phyloP scores from a whole-genome alignment of 129 eudicot genomes.

The Gnaphalium uliginosum region DNA sequence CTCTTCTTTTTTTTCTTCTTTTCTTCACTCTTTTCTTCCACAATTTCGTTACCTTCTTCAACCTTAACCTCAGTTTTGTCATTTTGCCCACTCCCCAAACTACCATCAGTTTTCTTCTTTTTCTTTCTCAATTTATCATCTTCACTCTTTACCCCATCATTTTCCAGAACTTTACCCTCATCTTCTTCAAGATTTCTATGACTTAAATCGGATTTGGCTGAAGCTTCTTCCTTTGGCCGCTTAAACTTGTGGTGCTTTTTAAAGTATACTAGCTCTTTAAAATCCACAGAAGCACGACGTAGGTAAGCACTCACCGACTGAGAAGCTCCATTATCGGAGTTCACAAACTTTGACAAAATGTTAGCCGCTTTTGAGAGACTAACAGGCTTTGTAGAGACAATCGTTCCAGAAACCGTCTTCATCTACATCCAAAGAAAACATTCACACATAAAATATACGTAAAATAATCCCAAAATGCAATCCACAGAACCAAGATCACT shows the following conservation, averaged over 20 bases:
- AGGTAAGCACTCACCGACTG: conserved; percentile 50
- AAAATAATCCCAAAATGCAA: background rate
- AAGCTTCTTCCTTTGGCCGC: conserved; percentile 19
- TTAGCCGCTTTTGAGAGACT: conserved; percentile 53
- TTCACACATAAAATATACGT: background rate
- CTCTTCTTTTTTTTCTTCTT: conserved; percentile 35
- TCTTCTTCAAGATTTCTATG: conserved; percentile 21
- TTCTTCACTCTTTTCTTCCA: conserved; percentile 28
- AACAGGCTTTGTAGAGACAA: conserved; percentile 43
- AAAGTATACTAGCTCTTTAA: conserved; percentile 39
- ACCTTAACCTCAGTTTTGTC: background rate
- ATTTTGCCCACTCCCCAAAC: conserved; percentile 26
- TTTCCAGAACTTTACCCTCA: conserved; percentile 22
- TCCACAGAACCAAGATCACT: background rate
- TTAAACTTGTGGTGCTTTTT: conserved; percentile 29
- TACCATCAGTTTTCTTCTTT: conserved; percentile 25
- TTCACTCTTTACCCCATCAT: conserved; percentile 12
- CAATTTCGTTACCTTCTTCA: conserved; percentile 1
- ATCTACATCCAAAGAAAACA: conserved; percentile 29
- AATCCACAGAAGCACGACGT: conserved; percentile 42
- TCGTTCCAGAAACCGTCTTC: conserved; percentile 51
- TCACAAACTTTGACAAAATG: conserved; percentile 42
- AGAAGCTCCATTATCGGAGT: conserved; percentile 52
- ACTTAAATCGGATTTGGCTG: conserved; percentile 26
- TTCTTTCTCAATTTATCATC: conserved; percentile 30